Evolutionary conservation across 2,329 filamentous ascomycete genomes (phyloP), one percentile per base, ranked within the genome.

Genomic region (Trichoderma koningiopsis): DNA sequence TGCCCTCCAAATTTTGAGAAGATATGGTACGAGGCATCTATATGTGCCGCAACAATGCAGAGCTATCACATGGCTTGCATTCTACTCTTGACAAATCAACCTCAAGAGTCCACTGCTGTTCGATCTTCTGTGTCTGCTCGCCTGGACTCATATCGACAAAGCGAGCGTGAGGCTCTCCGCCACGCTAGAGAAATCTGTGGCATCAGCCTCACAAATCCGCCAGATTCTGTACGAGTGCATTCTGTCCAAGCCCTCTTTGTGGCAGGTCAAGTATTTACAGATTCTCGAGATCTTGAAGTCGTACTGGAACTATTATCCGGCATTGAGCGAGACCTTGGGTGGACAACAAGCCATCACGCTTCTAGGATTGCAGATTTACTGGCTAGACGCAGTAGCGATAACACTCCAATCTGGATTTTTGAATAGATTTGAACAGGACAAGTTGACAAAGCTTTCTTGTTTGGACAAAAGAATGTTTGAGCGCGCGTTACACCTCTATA

Each of bases 61-160:
- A 66, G 37, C 37, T 66, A 66, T 27, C 63, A 66, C 19, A 58
- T 66, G 63, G 63, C 63, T n/a, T 66, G 63, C 35, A 66, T 66
- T 35, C 55, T 66, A 5, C 16, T 66, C 22, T 33, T 66, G n/a
- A 66, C 63, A 35, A 66, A 66, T 19, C 63, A 66, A 13, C 63
- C 63, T 35, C 63, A 66, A 58, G 63, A 66, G 35, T 66, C 63
- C 27, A 66, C 63, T 19, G 63, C 63, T 6, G 35, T 66, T 29
- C 63, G 63, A 14, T 66, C 63, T 7, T 66, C 63, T 1, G 63
- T 66, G 4, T 66, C 63, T 19, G 63, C 63, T 14, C 63, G 63
- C 2, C 63, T 66, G 11, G 53, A 58, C 37, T 66, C 63, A 2
- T 66, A 66, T 56, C 63, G 63, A 35, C 52, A 66, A 57, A 66